phyloP scores from a whole-genome alignment of 139 green algal genomes.

The Marvania coccoides region DNA sequence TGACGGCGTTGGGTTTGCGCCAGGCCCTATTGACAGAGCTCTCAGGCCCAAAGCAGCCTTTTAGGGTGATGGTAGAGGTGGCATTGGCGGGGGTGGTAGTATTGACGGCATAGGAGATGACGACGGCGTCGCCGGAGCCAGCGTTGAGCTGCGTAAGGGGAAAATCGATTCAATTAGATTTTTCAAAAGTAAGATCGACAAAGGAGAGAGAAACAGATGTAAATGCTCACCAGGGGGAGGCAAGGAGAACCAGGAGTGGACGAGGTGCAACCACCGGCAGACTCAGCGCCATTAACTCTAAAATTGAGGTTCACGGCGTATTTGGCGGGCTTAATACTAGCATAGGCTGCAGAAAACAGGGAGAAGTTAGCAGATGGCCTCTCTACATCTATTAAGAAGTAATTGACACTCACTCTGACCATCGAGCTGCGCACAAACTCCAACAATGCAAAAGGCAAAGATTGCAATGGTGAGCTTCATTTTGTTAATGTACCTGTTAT shows the following conservation, averaged over 20 bases:
- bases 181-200: not conserved
- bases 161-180: not conserved
- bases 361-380: not conserved
- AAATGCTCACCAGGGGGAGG: not conserved
- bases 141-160: not conserved
- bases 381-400: not conserved
- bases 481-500: not conserved
- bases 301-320: conserved; percentile 2
- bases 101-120: conserved; percentile 7
- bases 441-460: not conserved
- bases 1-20: conserved; percentile 16
- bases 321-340: not conserved
- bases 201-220: not conserved
- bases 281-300: not conserved
- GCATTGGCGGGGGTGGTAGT: conserved; percentile 1
- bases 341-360: not conserved
- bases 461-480: not conserved
- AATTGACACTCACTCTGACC: not conserved
- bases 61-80: conserved; percentile 14
- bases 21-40: conserved; percentile 9
- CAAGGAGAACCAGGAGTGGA: too few relatives aligned
- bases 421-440: not conserved
- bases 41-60: conserved; percentile 9
- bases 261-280: too few relatives aligned
- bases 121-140: conserved; percentile 6